Conservation (phyloP, 495 filamentous ascomycete species). For the Aspergillus egyptiacus region DNA sequence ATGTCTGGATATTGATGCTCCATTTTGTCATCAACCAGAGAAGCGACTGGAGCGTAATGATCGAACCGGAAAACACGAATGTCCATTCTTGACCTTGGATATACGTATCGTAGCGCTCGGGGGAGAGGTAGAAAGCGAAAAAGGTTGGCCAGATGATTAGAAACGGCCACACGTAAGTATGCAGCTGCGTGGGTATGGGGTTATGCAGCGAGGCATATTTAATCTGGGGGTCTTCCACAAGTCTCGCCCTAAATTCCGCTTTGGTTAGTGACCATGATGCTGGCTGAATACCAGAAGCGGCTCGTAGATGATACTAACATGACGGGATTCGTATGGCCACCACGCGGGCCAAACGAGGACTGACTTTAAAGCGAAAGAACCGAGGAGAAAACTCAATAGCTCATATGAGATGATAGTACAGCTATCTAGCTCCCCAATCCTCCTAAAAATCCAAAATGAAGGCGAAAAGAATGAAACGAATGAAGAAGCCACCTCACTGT, state of each 20-base stretch:
- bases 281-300: slow-evolving; percentile 7
- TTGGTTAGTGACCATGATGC: slow-evolving; percentile 19
- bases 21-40: slow-evolving; percentile 96
- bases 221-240: slow-evolving; percentile 90
- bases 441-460: neutral
- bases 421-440: slow-evolving; percentile 2
- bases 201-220: slow-evolving; percentile 79
- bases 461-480: slow-evolving; percentile 9
- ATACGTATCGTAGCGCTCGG: slow-evolving; percentile 80
- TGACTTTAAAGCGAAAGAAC: slow-evolving; percentile 8
- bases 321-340: slow-evolving; percentile 35
- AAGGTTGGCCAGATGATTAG: slow-evolving; percentile 85
- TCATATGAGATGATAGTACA: slow-evolving; percentile 24
- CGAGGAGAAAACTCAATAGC: slow-evolving; percentile 21
- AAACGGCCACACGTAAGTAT: slow-evolving; percentile 91
- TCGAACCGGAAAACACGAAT: slow-evolving; percentile 82
- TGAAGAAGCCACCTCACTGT: slow-evolving; percentile 43
- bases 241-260: slow-evolving; percentile 50
- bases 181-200: slow-evolving; percentile 73
- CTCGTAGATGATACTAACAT: slow-evolving; percentile 28
- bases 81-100: slow-evolving; percentile 92
- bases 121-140: slow-evolving; percentile 75
- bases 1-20: slow-evolving; percentile 78
- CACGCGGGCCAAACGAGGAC: slow-evolving; percentile 25
- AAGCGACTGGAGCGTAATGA: slow-evolving; percentile 81